Percentiles rank a stretch among this genome's conserved stretches.
Evolutionary conservation across 140 eudicot species (phyloP).

Genomic region (Cichorium intybus): DNA sequence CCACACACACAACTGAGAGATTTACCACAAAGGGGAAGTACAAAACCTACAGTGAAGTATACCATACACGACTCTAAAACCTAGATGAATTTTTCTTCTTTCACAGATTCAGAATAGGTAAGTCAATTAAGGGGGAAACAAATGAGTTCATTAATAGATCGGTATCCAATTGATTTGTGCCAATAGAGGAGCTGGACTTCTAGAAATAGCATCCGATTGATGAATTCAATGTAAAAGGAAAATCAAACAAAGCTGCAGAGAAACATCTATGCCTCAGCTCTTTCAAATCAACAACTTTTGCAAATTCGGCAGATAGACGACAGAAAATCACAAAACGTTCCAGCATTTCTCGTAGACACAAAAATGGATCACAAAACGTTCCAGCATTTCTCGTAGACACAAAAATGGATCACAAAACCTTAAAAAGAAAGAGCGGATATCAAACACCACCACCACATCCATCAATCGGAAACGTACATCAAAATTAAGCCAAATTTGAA

Average conservation of each 20-base stretch:
- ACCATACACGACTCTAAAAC: constrained; percentile 17
- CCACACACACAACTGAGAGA: constrained; percentile 16
- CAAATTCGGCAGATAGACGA: constrained; percentile 10
- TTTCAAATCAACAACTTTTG: constrained; percentile 10
- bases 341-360: too few relatives aligned
- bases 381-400: constrained; percentile 30
- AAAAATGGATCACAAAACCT: constrained; percentile 21
- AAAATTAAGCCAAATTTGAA: constrained; percentile 21
- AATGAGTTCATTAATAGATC: constrained; percentile 6
- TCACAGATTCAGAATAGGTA: not conserved
- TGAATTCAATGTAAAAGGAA: not conserved
- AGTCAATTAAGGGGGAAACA: not conserved
- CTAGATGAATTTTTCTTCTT: constrained; percentile 8
- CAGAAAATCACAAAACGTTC: not conserved
- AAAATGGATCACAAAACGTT: not conserved
- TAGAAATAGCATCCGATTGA: constrained; percentile 8
- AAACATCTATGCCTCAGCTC: not conserved
- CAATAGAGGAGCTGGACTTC: not conserved
- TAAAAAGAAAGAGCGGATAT: constrained; percentile 1
- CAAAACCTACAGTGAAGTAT: constrained; percentile 5
- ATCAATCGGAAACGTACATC: constrained; percentile 12
- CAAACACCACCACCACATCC: constrained; percentile 6
- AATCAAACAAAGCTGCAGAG: constrained; percentile 2
- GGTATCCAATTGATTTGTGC: constrained; percentile 16
- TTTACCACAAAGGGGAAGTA: constrained; percentile 9